Evolutionary conservation across 139 green algal genomes (phyloP).

Genomic region (Mychonastes homosphaera): DNA sequence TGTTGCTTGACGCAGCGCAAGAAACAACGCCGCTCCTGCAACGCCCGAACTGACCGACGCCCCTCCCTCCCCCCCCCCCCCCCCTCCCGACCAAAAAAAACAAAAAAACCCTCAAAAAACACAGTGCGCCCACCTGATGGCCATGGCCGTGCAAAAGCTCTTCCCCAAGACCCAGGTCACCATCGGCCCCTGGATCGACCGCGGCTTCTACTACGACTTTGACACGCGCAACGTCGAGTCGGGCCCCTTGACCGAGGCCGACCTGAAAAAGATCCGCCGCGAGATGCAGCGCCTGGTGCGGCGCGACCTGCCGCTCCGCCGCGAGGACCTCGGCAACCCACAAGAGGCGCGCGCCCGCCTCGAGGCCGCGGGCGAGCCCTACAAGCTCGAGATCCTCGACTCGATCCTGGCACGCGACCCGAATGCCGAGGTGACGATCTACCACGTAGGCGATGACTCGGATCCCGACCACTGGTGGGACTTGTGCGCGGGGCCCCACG

Average conservation of each 20-base stretch:
- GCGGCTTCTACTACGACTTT: constrained; percentile 99
- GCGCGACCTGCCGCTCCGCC: constrained; percentile 64
- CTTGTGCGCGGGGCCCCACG: constrained; percentile 90
- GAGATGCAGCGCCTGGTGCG: constrained; percentile 83
- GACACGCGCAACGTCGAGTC: constrained; percentile 58
- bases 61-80: neutral
- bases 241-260: constrained; percentile 72
- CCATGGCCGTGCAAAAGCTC: constrained; percentile 93
- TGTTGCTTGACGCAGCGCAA: neutral
- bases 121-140: constrained; percentile 94
- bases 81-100: neutral
- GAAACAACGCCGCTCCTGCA: neutral
- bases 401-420: constrained; percentile 59
- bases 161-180: constrained; percentile 80
- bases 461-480: constrained; percentile 72
- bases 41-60: neutral
- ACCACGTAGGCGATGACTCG: constrained; percentile 82
- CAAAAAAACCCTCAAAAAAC: constrained; percentile 5
- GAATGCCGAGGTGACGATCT: constrained; percentile 89
- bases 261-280: constrained; percentile 90
- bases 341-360: constrained; percentile 79
- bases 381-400: constrained; percentile 96
- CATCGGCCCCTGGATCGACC: constrained; percentile 91
- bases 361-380: constrained; percentile 70
- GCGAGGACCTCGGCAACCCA: constrained; percentile 82